Percentiles rank a stretch among this genome's conserved stretches.
These are phyloP conservation scores for Kodamaea fungicola DNA, from an alignment of 1,139 yeast species.

Conservation along the genomic window DNA sequence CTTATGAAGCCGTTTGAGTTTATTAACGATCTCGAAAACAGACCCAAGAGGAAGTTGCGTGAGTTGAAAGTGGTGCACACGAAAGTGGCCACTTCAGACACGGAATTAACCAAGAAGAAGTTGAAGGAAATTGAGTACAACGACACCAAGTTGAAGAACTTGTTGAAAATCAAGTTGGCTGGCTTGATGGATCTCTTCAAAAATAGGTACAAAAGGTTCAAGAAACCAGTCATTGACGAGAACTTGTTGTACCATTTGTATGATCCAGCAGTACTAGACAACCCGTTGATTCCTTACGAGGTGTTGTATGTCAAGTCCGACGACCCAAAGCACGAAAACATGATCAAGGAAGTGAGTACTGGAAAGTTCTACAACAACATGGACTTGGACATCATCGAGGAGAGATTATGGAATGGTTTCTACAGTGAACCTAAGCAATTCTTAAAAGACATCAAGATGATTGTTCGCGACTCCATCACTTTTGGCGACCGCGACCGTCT, in stretches of 20 bases:
- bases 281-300: slow-evolving; percentile 39
- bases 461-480: slow-evolving; percentile 72
- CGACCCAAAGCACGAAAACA: slow-evolving; percentile 51
- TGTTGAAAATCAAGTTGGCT: slow-evolving; percentile 78
- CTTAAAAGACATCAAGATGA: slow-evolving; percentile 77
- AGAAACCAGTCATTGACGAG: slow-evolving; percentile 87
- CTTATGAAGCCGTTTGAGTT: slow-evolving; percentile 65
- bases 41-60: slow-evolving; percentile 49
- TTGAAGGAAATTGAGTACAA: slow-evolving; percentile 56
- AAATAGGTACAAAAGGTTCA: slow-evolving; percentile 80
- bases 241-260: slow-evolving; percentile 68
- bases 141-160: slow-evolving; percentile 80
- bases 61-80: slow-evolving; percentile 26
- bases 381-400: slow-evolving; percentile 93
- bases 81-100: slow-evolving; percentile 10
- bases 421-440: slow-evolving; percentile 93
- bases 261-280: slow-evolving; percentile 47
- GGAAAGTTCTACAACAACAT: slow-evolving; percentile 76
- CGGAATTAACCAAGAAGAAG: slow-evolving; percentile 21
- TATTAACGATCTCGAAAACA: slow-evolving; percentile 46
- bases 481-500: slow-evolving; percentile 81
- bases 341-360: slow-evolving; percentile 75
- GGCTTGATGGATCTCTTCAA: slow-evolving; percentile 89
- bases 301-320: slow-evolving; percentile 53
- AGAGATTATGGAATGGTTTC: slow-evolving; percentile 93